Base-by-base conservation (phyloP, 352 stramenopile species). In the Pythium pyrilobum region DNA sequence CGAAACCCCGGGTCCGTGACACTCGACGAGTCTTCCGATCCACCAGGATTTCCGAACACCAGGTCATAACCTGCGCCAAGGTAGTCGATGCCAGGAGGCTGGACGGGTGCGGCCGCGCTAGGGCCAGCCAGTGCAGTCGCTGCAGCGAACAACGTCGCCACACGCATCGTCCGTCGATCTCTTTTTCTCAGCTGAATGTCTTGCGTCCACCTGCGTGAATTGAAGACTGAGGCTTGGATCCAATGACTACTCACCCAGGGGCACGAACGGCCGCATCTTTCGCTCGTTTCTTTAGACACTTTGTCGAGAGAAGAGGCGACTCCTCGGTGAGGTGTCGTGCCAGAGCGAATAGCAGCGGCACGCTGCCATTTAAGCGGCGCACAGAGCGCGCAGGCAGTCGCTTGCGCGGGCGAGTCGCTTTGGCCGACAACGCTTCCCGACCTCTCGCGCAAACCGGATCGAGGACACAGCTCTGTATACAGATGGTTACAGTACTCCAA, bases 51-150 rank as follows among this genome's bases (percentile, higher is more conserved):
- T 2, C 58, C 63, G 25, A 67, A 67, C 34, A 71, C 63, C 7
- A 71, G 23, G 24, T 71, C 63, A 23, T 67, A 67, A 15, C 58
- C 63, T 11, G 53, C 63, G 18, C 63, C 63, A 3, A 71, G 46
- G 36, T 62, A 64, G 29, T 65, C 58, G n/a, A 71, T 67, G 15
- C 56, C 62, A n/a, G 51, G 52, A 4, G 62, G 62, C 34, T 59
- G 62, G 7, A 51, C 46, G n/a, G 42, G 48, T 21, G 23, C 2
- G 4, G 50, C 28, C 2, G 40, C n/a, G n/a, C n/a, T n/a, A n/a
- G n/a, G 29, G 10, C 15, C 50, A 15, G 32, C 8, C 25, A 50
- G 50, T 29, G 8, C 31, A 24, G 50, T 12, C 3, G 32, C 21
- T 9, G 15, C 29, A 27, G 40, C 29, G 1, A 58, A 24, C 5